Evolutionary conservation across 2,329 filamentous ascomycete species (phyloP).

Genomic region (Emergomyces orientalis): DNA sequence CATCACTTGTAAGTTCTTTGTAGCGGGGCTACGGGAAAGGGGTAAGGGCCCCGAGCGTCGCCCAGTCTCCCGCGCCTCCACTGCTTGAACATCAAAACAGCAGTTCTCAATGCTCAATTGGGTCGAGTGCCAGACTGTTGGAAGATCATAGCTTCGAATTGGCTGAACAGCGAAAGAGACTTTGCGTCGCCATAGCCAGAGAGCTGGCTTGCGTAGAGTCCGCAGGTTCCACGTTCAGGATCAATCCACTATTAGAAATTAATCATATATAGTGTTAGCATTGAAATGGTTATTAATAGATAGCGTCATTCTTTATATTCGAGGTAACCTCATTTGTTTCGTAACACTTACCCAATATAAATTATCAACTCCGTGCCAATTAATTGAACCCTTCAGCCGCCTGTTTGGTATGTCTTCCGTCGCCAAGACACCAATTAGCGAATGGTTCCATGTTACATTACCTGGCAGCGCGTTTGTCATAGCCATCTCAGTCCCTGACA

Average conservation of each 20-base stretch:
- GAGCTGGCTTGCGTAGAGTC: slow-evolving; percentile 33
- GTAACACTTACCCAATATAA: slow-evolving; percentile 36
- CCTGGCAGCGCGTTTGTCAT: slow-evolving; percentile 28
- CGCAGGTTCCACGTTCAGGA: slow-evolving; percentile 40
- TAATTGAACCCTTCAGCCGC: slow-evolving; percentile 37
- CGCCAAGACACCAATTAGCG: slow-evolving; percentile 36
- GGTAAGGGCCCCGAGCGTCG: not conserved
- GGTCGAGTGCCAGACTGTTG: not conserved
- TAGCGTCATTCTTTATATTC: not conserved
- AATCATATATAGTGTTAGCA: not conserved
- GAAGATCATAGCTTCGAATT: slow-evolving; percentile 3
- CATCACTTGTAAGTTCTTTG: not conserved
- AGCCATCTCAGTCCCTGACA: slow-evolving; percentile 26
- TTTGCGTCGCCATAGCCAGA: not conserved
- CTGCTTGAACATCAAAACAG: not conserved
- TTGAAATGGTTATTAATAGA: not conserved
- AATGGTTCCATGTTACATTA: slow-evolving; percentile 30
- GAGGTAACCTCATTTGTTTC: not conserved
- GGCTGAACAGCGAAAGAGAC: not conserved
- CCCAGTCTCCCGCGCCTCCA: not conserved
- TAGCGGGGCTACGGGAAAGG: not conserved
- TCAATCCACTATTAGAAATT: slow-evolving; percentile 26
- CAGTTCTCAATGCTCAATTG: not conserved
- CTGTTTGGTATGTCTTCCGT: slow-evolving; percentile 36
- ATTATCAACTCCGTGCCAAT: slow-evolving; percentile 41